phyloP scores from a whole-genome alignment of 106 monocot species.

The Dioscorea dumetorum region DNA sequence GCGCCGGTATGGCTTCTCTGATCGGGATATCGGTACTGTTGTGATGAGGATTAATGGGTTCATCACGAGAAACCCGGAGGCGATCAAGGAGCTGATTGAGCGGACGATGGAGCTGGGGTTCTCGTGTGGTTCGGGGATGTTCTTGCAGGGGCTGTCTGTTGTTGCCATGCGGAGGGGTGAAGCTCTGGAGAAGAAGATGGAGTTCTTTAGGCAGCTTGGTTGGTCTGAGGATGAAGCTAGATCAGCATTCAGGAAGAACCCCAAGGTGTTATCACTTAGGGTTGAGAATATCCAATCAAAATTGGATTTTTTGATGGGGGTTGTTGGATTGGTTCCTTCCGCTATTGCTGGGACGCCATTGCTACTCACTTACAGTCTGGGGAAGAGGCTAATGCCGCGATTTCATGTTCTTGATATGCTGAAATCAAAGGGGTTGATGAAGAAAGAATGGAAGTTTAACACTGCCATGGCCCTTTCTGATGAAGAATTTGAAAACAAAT shows the following conservation, averaged over 20 bases:
- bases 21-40: not conserved
- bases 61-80: not conserved
- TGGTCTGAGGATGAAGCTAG: conserved; percentile 20
- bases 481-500: not conserved
- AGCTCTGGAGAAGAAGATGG: conserved; percentile 12
- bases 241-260: conserved; percentile 12
- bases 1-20: conserved; percentile 7
- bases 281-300: conserved; percentile 13
- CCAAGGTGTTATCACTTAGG: not conserved
- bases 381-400: conserved; percentile 17
- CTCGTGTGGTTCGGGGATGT: not conserved
- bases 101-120: conserved; percentile 12
- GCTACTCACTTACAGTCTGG: conserved; percentile 18
- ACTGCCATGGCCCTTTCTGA: not conserved
- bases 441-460: not conserved
- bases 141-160: conserved; percentile 8
- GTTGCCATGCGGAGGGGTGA: not conserved
- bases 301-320: conserved; percentile 23
- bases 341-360: conserved; percentile 5
- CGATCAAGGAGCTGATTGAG: conserved; percentile 8
- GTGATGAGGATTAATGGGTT: not conserved
- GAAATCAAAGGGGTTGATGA: not conserved
- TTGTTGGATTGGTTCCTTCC: conserved; percentile 4
- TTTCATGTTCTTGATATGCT: not conserved
- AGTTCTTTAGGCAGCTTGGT: conserved; percentile 14